Evolutionary conservation across 106 monocot species (phyloP).

Genomic region (Acorus gramineus): DNA sequence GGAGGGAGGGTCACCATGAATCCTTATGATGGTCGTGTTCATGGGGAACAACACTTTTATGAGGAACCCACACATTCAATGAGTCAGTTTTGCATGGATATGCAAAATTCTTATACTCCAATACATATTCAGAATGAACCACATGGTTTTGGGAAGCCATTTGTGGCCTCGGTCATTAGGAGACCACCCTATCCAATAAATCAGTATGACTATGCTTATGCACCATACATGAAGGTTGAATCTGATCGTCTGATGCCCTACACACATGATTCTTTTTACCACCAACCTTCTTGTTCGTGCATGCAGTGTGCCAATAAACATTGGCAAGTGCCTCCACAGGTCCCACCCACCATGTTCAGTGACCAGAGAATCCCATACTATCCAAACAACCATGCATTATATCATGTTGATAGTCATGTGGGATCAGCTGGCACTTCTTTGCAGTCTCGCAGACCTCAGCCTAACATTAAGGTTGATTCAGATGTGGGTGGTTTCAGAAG

Average conservation of each 20-base stretch:
- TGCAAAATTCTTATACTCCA: constrained; percentile 34
- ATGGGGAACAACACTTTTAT: constrained; percentile 16
- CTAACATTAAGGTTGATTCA: not conserved
- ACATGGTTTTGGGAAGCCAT: constrained; percentile 37
- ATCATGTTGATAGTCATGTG: constrained; percentile 24
- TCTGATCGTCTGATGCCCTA: constrained; percentile 52
- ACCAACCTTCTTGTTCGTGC: constrained; percentile 61
- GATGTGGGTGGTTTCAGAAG: too few relatives aligned
- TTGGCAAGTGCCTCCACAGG: constrained; percentile 26
- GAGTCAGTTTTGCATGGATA: constrained; percentile 13
- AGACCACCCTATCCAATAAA: constrained; percentile 28
- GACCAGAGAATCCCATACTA: constrained; percentile 29
- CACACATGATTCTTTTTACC: constrained; percentile 50
- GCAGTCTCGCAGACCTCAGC: constrained; percentile 19
- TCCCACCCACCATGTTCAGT: constrained; percentile 12
- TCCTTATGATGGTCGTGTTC: constrained; percentile 15
- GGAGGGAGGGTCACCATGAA: constrained; percentile 7
- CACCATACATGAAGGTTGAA: constrained; percentile 14
- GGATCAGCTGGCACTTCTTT: constrained; percentile 17
- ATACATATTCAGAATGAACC: constrained; percentile 26
- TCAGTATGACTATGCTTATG: constrained; percentile 20
- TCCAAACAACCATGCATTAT: constrained; percentile 26
- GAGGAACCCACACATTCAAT: constrained; percentile 15
- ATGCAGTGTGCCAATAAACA: constrained; percentile 46
- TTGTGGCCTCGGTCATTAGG: constrained; percentile 9